Conservation (phyloP, 345 rosid genomes). For the Rubroshorea leprosula region DNA sequence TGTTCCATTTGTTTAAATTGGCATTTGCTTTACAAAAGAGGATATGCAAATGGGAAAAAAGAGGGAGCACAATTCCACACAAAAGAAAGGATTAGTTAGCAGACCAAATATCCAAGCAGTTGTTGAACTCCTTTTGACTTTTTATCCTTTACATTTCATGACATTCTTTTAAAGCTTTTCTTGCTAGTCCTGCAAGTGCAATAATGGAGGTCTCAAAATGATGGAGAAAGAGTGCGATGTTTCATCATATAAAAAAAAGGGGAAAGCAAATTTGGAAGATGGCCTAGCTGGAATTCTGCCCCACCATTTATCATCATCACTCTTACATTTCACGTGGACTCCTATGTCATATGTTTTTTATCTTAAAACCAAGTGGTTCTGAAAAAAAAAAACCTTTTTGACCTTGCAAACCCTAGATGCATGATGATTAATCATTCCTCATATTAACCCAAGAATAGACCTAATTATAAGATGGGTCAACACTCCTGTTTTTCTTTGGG, state of each 20-base stretch:
- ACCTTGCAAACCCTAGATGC: conserved; percentile 1
- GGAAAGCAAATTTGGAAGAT: conserved; percentile 7
- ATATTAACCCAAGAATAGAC: conserved; percentile 3
- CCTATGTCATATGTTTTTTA: not conserved
- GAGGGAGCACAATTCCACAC: conserved; percentile 8
- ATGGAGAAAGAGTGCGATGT: conserved; percentile 10
- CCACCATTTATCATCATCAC: conserved; percentile 25
- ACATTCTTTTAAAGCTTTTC: not conserved
- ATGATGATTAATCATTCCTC: conserved; percentile 1
- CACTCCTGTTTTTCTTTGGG: not conserved
- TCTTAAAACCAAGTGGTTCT: not conserved
- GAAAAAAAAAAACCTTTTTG: not conserved
- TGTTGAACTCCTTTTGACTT: conserved; percentile 23
- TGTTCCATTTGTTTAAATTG: conserved; percentile 4
- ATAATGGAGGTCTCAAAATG: conserved; percentile 19
- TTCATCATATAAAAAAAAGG: conserved; percentile 31
- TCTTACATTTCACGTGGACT: not conserved
- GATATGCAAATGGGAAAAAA: not conserved
- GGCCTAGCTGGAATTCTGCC: conserved; percentile 30
- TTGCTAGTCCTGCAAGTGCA: conserved; percentile 14
- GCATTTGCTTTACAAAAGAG: conserved; percentile 17
- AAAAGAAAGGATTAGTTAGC: not conserved
- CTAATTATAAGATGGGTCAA: not conserved
- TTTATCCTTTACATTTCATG: not conserved
- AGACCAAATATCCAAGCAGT: conserved; percentile 2